A percentile compares a stretch with the other conserved stretches of the same genome.
These are phyloP conservation scores for Boechera retrofracta DNA, from an alignment of 345 rosid genomes.

Conservation along the genomic window DNA sequence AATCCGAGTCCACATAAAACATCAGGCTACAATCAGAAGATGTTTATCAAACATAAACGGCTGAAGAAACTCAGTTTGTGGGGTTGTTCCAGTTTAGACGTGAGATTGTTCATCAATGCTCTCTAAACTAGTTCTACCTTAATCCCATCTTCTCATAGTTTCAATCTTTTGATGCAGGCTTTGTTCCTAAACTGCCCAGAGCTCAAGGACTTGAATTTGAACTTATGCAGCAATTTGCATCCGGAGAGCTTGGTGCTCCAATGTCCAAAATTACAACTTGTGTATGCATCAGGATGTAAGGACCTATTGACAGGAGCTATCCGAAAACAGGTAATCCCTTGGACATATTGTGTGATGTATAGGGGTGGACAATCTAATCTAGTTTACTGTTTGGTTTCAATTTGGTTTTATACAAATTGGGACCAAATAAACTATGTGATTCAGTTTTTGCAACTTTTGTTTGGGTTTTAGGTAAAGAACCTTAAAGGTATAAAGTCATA, in stretches of 20 bases:
- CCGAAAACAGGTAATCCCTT: conserved; percentile 68
- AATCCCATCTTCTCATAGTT: conserved; percentile 39
- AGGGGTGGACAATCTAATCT: background rate
- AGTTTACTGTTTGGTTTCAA: background rate
- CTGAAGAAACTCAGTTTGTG: conserved; percentile 92
- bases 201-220: conserved; percentile 84
- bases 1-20: conserved; percentile 51
- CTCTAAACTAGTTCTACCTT: background rate
- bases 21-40: conserved; percentile 72
- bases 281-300: conserved; percentile 85
- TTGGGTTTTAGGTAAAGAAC: background rate
- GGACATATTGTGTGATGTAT: background rate
- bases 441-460: background rate
- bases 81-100: conserved; percentile 98
- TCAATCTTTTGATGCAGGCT: conserved; percentile 65
- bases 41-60: conserved; percentile 80
- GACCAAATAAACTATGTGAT: background rate
- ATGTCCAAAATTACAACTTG: conserved; percentile 78
- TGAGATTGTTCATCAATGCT: conserved; percentile 48
- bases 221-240: conserved; percentile 75
- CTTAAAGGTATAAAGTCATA: background rate
- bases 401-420: background rate
- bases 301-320: conserved; percentile 65
- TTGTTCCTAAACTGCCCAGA: conserved; percentile 86
- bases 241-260: conserved; percentile 83